Evolutionary conservation across 1,284 basidiomycete genomes (phyloP).

Genomic region (Athelia sp.): DNA sequence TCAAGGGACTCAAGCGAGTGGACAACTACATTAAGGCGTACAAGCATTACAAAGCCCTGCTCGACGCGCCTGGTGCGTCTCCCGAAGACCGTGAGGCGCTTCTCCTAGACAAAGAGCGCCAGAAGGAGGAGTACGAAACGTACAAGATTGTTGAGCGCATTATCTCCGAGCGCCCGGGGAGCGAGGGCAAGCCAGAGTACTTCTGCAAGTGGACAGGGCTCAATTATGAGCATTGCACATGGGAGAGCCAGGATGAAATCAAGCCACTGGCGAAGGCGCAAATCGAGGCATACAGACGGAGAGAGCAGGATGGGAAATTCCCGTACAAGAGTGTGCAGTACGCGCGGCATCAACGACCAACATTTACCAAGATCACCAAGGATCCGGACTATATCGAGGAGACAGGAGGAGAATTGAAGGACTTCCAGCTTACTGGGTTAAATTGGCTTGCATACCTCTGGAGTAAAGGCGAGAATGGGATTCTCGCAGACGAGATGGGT

Average conservation of each 20-base stretch:
- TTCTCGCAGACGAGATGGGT: slow-evolving; percentile 99
- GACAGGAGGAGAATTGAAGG: slow-evolving; percentile 87
- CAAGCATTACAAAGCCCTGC: slow-evolving; percentile 69
- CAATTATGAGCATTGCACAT: slow-evolving; percentile 94
- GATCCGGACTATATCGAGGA: slow-evolving; percentile 85
- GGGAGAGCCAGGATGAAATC: slow-evolving; percentile 87
- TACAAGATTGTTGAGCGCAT: slow-evolving; percentile 93
- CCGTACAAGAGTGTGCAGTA: slow-evolving; percentile 85
- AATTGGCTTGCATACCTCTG: slow-evolving; percentile 98
- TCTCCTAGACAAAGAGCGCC: slow-evolving; percentile 85
- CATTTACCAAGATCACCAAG: slow-evolving; percentile 82
- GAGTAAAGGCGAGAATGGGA: slow-evolving; percentile 94
- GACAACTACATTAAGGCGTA: slow-evolving; percentile 97
- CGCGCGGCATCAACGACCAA: slow-evolving; percentile 66
- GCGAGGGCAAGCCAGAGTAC: slow-evolving; percentile 76
- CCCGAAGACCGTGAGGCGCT: slow-evolving; percentile 90
- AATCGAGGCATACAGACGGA: slow-evolving; percentile 77
- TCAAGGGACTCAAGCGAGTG: slow-evolving; percentile 92
- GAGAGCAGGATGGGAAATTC: slow-evolving; percentile 78
- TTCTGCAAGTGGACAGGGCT: slow-evolving; percentile 98
- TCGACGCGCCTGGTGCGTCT: slow-evolving; percentile 65
- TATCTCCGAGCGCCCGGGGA: slow-evolving; percentile 75
- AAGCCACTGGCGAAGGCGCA: slow-evolving; percentile 68
- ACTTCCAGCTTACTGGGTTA: slow-evolving; percentile 96
- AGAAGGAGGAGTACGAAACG: slow-evolving; percentile 85